phyloP scores from a whole-genome alignment of 495 filamentous ascomycete species.

The Xanthoparmelia taractica region DNA sequence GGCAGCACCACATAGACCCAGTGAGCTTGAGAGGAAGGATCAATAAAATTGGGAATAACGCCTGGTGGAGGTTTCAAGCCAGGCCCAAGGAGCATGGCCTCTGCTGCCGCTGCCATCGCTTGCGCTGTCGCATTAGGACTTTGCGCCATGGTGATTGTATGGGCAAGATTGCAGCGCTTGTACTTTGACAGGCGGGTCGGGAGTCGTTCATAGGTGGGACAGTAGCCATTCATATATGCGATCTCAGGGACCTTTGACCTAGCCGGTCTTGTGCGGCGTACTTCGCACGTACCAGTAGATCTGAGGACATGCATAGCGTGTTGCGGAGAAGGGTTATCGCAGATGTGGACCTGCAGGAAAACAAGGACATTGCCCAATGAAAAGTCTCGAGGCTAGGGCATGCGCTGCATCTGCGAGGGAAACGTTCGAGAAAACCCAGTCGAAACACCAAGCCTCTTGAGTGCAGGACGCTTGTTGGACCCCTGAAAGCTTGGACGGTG shows the following conservation, averaged over 20 bases:
- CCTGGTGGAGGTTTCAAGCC: constrained; percentile 33
- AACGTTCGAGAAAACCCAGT: not conserved
- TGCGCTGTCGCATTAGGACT: not conserved
- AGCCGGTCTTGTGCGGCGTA: not conserved
- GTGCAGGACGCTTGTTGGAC: not conserved
- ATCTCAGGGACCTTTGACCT: not conserved
- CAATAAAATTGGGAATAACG: constrained; percentile 32
- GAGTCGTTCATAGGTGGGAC: not conserved
- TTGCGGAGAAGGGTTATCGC: not conserved
- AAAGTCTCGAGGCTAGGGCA: not conserved
- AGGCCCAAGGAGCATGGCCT: not conserved
- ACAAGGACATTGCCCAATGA: not conserved
- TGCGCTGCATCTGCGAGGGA: not conserved
- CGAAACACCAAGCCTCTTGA: not conserved
- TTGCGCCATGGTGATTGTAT: not conserved
- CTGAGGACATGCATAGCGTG: not conserved
- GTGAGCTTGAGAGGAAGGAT: constrained; percentile 24
- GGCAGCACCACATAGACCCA: constrained; percentile 30
- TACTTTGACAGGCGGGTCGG: not conserved
- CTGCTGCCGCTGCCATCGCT: constrained; percentile 7
- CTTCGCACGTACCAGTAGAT: too few species aligned
- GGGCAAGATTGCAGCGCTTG: not conserved
- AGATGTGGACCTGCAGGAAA: not conserved
- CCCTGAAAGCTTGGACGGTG: not conserved
- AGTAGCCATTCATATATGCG: not conserved